Percentiles rank a stretch among this genome's conserved stretches.
Evolutionary conservation across 805 yeast genomes (phyloP).

Genomic region (Isabelozyma gotoi): DNA sequence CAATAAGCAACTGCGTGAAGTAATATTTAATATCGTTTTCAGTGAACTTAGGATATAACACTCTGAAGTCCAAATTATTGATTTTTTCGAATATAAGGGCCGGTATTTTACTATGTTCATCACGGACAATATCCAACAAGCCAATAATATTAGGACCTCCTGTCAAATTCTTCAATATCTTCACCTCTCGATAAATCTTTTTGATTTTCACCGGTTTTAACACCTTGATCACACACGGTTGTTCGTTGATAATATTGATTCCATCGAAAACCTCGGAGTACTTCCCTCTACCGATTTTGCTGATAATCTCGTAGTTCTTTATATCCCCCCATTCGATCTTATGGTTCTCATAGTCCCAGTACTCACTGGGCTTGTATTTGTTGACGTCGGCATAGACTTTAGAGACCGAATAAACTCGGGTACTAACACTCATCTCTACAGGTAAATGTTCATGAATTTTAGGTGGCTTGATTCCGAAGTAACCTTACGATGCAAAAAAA

Average conservation of each 20-base stretch:
- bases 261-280: slow-evolving; percentile 96
- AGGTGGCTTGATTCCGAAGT: too few species aligned
- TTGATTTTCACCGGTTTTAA: slow-evolving; percentile 90
- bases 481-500: too few species aligned
- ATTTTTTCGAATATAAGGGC: slow-evolving; percentile 85
- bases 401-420: slow-evolving; percentile 28
- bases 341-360: slow-evolving; percentile 83
- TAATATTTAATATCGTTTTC: slow-evolving; percentile 78
- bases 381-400: slow-evolving; percentile 78
- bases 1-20: slow-evolving; percentile 76
- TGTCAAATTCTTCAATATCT: slow-evolving; percentile 78
- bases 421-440: slow-evolving; percentile 22
- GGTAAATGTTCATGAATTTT: too few species aligned
- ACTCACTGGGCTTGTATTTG: slow-evolving; percentile 61
- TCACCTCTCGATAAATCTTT: slow-evolving; percentile 87
- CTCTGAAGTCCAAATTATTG: slow-evolving; percentile 78
- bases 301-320: slow-evolving; percentile 68
- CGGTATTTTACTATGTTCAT: slow-evolving; percentile 77
- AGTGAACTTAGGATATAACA: slow-evolving; percentile 75
- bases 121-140: slow-evolving; percentile 78
- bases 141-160: slow-evolving; percentile 83
- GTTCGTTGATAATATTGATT: slow-evolving; percentile 60
- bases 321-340: slow-evolving; percentile 43
- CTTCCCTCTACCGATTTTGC: slow-evolving; percentile 89
- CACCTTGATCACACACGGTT: slow-evolving; percentile 78